Percentiles rank a stretch among this genome's conserved stretches.
phyloP scores from a whole-genome alignment of 2,329 filamentous ascomycete species.

The Aspergillus sp. region DNA sequence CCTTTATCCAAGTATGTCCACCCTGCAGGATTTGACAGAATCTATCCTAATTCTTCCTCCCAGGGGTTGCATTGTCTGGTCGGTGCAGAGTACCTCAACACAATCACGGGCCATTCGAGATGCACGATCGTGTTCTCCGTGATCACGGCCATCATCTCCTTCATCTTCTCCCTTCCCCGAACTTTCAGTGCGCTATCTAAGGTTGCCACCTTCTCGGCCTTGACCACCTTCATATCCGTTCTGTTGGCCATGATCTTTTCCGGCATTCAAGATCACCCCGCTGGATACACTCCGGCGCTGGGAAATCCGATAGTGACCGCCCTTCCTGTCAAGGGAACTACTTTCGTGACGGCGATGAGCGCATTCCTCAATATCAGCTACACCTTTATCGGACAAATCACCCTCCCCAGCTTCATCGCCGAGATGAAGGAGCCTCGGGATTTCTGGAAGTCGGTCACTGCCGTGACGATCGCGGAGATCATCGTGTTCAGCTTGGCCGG shows the following conservation, averaged over 20 bases:
- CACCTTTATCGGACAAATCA: conserved; percentile 95
- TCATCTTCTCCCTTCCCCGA: conserved; percentile 75
- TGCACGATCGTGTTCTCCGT: conserved; percentile 81
- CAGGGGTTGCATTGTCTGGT: conserved; percentile 78
- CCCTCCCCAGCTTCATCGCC: conserved; percentile 88
- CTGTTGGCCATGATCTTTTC: conserved; percentile 80
- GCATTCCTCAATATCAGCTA: conserved; percentile 96
- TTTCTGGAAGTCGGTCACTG: conserved; percentile 90
- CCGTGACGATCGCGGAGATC: conserved; percentile 83
- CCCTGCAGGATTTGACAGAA: too few species aligned
- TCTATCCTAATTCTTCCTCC: too few species aligned
- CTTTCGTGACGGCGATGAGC: conserved; percentile 78
- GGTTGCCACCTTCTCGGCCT: conserved; percentile 73
- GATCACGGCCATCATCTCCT: conserved; percentile 72
- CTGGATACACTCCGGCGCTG: conserved; percentile 57
- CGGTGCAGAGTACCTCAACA: conserved; percentile 85
- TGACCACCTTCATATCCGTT: conserved; percentile 89
- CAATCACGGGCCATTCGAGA: conserved; percentile 69
- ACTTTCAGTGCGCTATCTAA: conserved; percentile 81
- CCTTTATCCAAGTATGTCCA: conserved; percentile 69
- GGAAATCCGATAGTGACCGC: conserved; percentile 69
- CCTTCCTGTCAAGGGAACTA: conserved; percentile 67
- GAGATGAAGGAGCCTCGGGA: conserved; percentile 82
- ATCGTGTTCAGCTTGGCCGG: conserved; percentile 84
- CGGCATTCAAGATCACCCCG: conserved; percentile 71